phyloP scores from a whole-genome alignment of 495 filamentous ascomycete genomes.

The Amphirosellinia nigrospora region DNA sequence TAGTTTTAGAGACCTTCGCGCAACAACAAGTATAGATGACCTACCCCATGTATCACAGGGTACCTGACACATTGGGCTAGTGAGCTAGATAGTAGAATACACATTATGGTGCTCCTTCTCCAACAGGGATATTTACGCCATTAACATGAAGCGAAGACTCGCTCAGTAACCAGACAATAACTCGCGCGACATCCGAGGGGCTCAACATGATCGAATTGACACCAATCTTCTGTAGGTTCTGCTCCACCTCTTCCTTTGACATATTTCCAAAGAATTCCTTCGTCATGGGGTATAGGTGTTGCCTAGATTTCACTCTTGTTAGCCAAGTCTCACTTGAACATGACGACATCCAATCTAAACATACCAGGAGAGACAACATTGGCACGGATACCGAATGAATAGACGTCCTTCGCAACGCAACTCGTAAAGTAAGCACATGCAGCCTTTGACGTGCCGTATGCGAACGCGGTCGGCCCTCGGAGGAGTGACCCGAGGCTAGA shows the following conservation, averaged over 20 bases:
- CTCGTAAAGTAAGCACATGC: conserved; percentile 1
- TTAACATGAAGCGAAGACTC: conserved; percentile 2
- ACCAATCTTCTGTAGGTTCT: background rate
- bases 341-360: background rate
- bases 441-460: background rate
- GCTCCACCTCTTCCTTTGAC: conserved; percentile 1
- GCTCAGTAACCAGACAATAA: conserved; percentile 6
- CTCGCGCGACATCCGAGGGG: background rate
- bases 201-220: background rate
- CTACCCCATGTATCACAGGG: no score
- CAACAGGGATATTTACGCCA: background rate
- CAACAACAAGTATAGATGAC: no score
- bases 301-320: background rate
- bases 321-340: background rate
- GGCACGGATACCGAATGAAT: conserved; percentile 1
- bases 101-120: background rate
- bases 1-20: no score
- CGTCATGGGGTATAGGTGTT: conserved; percentile 2
- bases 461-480: conserved; percentile 7
- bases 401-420: background rate
- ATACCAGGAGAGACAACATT: background rate
- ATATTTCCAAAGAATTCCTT: conserved; percentile 5
- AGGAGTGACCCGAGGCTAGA: background rate
- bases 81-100: no score
- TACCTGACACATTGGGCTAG: no score